phyloP scores from a whole-genome alignment of 345 rosid species.

The Reutealis trisperma region DNA sequence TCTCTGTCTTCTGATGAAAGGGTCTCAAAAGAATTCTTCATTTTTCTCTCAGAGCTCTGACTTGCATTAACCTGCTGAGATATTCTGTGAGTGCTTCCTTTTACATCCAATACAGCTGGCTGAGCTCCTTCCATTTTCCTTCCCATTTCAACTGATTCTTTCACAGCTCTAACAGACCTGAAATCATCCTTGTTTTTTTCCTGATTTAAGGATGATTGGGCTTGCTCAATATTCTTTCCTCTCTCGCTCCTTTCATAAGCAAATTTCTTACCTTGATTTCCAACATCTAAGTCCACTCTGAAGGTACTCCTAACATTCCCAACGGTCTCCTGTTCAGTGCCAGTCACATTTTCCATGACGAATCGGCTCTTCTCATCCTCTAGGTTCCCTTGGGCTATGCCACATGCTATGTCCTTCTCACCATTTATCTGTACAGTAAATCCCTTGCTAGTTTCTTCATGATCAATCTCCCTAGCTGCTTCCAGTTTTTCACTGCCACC shows the following conservation, averaged over 20 bases:
- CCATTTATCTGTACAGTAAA: conserved; percentile 21
- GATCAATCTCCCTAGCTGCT: conserved; percentile 27
- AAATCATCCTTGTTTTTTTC: conserved; percentile 40
- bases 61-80: conserved; percentile 33
- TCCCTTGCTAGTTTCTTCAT: conserved; percentile 30
- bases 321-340: conserved; percentile 26
- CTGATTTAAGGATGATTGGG: conserved; percentile 28
- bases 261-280: conserved; percentile 38
- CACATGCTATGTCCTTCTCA: conserved; percentile 37
- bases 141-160: conserved; percentile 37
- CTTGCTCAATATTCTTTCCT: conserved; percentile 29
- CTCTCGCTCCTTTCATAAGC: conserved; percentile 36
- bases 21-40: conserved; percentile 36
- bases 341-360: conserved; percentile 29
- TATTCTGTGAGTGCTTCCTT: conserved; percentile 35
- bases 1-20: conserved; percentile 47
- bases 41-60: conserved; percentile 37
- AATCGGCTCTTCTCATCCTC: conserved; percentile 20
- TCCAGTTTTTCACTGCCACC: conserved; percentile 28
- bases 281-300: conserved; percentile 26
- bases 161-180: conserved; percentile 35
- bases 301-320: conserved; percentile 32
- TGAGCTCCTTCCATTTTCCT: conserved; percentile 35
- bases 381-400: conserved; percentile 14
- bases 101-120: conserved; percentile 31